phyloP scores from a whole-genome alignment of 345 rosid species.

The Hypericum perforatum region DNA sequence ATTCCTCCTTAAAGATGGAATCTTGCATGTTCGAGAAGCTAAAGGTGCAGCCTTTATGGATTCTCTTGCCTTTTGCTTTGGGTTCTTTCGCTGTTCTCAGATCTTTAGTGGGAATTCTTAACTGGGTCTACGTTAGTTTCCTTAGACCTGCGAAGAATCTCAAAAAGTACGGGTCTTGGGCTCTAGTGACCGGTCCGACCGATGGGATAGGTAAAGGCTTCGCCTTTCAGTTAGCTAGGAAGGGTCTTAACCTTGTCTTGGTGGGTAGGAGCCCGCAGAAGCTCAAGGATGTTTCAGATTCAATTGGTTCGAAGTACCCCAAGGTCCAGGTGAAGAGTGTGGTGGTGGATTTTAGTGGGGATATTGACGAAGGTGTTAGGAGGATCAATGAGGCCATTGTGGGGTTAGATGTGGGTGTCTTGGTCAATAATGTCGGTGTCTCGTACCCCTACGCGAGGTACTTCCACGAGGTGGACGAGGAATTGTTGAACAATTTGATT shows the following conservation, averaged over 20 bases:
- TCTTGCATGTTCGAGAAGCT: constrained; percentile 34
- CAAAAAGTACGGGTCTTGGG: constrained; percentile 90
- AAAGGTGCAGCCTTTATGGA: constrained; percentile 60
- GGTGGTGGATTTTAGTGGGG: constrained; percentile 78
- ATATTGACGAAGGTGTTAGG: constrained; percentile 62
- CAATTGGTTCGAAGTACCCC: constrained; percentile 40
- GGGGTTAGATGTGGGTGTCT: constrained; percentile 67
- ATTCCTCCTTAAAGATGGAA: constrained; percentile 29
- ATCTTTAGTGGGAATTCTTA: constrained; percentile 28
- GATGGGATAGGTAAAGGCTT: constrained; percentile 92
- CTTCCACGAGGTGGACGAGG: constrained; percentile 82
- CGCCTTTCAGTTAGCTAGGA: constrained; percentile 65
- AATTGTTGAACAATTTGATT: constrained; percentile 48
- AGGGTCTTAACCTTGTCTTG: constrained; percentile 69
- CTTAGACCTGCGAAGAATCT: constrained; percentile 80
- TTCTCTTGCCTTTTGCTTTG: constrained; percentile 36
- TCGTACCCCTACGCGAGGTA: constrained; percentile 92
- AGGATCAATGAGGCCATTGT: constrained; percentile 55
- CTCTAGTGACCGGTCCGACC: constrained; percentile 82
- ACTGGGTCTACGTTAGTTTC: constrained; percentile 71
- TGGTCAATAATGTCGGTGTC: constrained; percentile 83
- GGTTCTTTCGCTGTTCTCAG: constrained; percentile 56
- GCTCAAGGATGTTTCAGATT: constrained; percentile 52
- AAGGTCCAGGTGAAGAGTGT: constrained; percentile 51
- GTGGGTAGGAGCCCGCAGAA: constrained; percentile 73